Evolutionary conservation across 73 alveolate species (phyloP).

Genomic region (Diophrys sp.): DNA sequence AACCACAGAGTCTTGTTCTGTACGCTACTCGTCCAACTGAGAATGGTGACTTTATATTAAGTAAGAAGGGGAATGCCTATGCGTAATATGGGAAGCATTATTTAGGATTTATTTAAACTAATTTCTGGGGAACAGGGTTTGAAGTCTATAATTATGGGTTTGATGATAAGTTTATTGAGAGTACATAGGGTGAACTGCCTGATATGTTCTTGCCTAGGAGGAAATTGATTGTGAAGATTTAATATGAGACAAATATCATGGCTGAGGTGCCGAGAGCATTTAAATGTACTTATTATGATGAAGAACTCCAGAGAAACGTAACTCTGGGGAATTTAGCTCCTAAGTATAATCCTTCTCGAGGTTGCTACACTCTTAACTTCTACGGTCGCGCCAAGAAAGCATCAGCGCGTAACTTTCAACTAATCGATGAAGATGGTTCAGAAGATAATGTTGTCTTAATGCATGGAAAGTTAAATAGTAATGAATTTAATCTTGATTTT

Average conservation of each 20-base stretch:
- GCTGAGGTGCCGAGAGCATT: slow-evolving; percentile 79
- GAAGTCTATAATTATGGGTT: slow-evolving; percentile 64
- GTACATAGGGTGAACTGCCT: slow-evolving; percentile 25
- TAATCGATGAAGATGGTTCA: slow-evolving; percentile 54
- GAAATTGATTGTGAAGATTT: slow-evolving; percentile 40
- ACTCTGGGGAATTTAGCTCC: slow-evolving; percentile 59
- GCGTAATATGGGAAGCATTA: slow-evolving; percentile 34
- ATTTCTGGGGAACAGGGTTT: slow-evolving; percentile 75
- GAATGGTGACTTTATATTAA: slow-evolving; percentile 44
- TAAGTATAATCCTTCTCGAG: slow-evolving; percentile 53
- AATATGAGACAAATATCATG: slow-evolving; percentile 74
- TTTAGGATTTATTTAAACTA: slow-evolving; percentile 49
- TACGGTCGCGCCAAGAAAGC: slow-evolving; percentile 70
- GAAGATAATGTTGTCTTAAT: slow-evolving; percentile 45
- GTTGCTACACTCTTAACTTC: slow-evolving; percentile 70
- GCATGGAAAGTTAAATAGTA: slow-evolving; percentile 66
- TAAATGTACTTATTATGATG: slow-evolving; percentile 29
- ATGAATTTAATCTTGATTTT: slow-evolving; percentile 67
- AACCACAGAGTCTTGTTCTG: slow-evolving; percentile 15
- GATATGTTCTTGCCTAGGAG: slow-evolving; percentile 40
- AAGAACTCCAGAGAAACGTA: slow-evolving; percentile 27
- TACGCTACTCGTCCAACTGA: slow-evolving; percentile 34
- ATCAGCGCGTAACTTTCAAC: slow-evolving; percentile 72
- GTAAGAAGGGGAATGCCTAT: slow-evolving; percentile 16
- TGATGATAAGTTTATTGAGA: slow-evolving; percentile 3